Evolutionary conservation across 1,284 basidiomycete species (phyloP), one percentile per base, ranked within the genome.

Genomic region (Wolfiporia cocos): DNA sequence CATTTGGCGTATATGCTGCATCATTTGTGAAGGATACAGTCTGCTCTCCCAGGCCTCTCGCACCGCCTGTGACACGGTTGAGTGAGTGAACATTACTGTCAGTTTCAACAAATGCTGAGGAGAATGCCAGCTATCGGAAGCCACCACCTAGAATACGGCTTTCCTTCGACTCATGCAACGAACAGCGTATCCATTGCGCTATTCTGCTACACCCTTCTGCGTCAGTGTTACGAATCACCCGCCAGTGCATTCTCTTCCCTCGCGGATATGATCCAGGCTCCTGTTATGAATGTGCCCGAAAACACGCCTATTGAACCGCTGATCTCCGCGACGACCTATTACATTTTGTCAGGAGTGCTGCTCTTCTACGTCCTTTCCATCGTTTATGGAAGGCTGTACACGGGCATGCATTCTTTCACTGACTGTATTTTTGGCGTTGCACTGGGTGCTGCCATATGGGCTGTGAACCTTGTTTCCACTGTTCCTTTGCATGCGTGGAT

Each of bases 91-190:
- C 26, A 5, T 11, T n/a, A 18, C 20, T 19, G 10, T 35, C 32
- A 40, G 18, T 37, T 20, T 12, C 23, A 17, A 31, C 20, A 15
- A 2, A 9, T 9, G 9, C 11, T 18, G 0, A 26, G 17, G 2
- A n/a, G 24, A 4, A 10, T 12, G 24, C 3, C 52, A 92, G 89
- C 84, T 3, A 86, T 92, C 51, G 86, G 88, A 29, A 81, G 74
- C 0, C 90, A 92, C 56, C 88, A 92, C 52, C 72, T 89, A 3
- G 89, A 92, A 65, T 93, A 92, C 58, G 94, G 95, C 14, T 97
- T 98, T 59, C 94, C 93, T 0, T 97, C 93, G 0, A 97, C 94
- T 0, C 95, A 99, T 59, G 90, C 92, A 2, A 92, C 94, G 1
- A 97, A 95, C 61, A 80, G 81, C 37, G 77, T 93, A 42, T 92